Evolutionary conservation across 768 basidiomycete species (phyloP), one percentile per base, ranked within the genome.

Genomic region (Phlebiopsis gigantea): DNA sequence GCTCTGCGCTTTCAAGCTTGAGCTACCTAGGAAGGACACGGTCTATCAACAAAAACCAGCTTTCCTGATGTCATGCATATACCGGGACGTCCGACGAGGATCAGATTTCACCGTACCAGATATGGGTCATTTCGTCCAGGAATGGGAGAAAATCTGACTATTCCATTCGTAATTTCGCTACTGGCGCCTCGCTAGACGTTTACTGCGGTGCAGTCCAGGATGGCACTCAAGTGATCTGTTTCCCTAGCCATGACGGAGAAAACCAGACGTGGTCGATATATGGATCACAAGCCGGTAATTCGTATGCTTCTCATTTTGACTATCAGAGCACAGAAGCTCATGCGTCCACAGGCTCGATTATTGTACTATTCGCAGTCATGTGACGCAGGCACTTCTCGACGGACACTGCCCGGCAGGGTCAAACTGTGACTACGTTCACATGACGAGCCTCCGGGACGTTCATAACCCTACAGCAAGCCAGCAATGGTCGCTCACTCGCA

Each of bases 291-390:
- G 9, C 17, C 15, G 17, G 14, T 17, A 15, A 17, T 7, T 15
- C 10, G 48, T 31, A 50, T 2, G 48, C 19, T 5, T 17, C 8
- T 31, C n/a, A 1, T 4, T 47, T 29, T n/a, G 26, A 50, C n/a
- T 19, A 19, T 25, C 12, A 1, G 17, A 15, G 6, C 29, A 46
- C 10, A 5, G 25, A 30, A n/a, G 30, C 15, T n/a, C 5, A 49
- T 28, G 12, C 12, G 28, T 5, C 19, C 17, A 26, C 29, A 50
- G 48, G 21, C 15, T 1, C 15, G 48, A 50, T 29, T 50, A 50
- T 28, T 50, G 48, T n/a, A 50, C 48, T 19, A 50, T 50, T 22
- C 48, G 48, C 5, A 50, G 48, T 29, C 28, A n/a, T n/a, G 48
- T 8, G 9, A 12, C 48, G 29, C 48, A 2, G 14, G 10, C 26